Percentiles rank a stretch among this genome's conserved stretches.
phyloP scores from a whole-genome alignment of 805 yeast species.

The Metschnikowia chrysomelidarum region DNA sequence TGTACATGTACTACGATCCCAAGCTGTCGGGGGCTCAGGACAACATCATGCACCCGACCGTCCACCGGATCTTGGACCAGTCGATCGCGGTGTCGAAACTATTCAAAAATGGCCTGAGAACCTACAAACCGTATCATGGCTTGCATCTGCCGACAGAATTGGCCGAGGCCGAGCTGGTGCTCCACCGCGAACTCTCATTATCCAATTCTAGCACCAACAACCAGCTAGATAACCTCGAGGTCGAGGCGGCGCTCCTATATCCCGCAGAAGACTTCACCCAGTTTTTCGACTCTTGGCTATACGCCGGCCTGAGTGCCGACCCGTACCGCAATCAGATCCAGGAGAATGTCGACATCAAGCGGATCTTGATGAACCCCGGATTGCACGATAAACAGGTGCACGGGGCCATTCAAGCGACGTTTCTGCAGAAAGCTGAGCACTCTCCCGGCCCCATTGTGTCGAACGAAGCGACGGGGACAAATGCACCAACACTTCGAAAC shows the following conservation, averaged over 20 bases:
- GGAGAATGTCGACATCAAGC: constrained; percentile 28
- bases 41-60: background rate
- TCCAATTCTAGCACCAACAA: background rate
- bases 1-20: constrained; percentile 38
- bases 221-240: too few relatives aligned
- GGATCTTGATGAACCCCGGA: constrained; percentile 22
- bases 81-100: constrained; percentile 42
- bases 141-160: constrained; percentile 33
- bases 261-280: constrained; percentile 4
- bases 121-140: constrained; percentile 32
- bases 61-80: constrained; percentile 36
- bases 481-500: too few relatives aligned
- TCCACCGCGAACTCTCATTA: constrained; percentile 1
- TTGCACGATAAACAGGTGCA: constrained; percentile 10
- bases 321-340: constrained; percentile 4
- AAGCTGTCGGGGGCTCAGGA: constrained; percentile 1
- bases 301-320: constrained; percentile 2
- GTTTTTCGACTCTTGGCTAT: constrained; percentile 8
- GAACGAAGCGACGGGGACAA: background rate
- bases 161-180: constrained; percentile 27
- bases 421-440: constrained; percentile 1
- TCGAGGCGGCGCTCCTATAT: background rate
- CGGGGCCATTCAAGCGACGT: constrained; percentile 7
- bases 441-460: background rate
- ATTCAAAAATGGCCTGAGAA: constrained; percentile 32